Base-by-base conservation (phyloP, 2,329 filamentous ascomycete genomes). In the Penicillium expansum region DNA sequence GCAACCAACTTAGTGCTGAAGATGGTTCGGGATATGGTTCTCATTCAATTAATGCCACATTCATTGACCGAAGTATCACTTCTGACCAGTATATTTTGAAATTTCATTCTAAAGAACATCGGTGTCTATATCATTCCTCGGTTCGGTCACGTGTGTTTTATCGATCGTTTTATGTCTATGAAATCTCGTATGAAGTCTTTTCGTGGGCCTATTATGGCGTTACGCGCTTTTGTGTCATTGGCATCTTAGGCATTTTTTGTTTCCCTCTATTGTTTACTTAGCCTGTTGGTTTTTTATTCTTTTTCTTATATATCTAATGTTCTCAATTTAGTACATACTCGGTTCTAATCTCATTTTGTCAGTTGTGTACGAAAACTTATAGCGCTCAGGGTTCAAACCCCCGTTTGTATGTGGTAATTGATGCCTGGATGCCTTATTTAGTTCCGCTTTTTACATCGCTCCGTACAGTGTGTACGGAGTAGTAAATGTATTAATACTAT, bases 1-100 rank as follows among this genome's bases (percentile, higher is more conserved):
- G 5, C 64, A 67, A 33, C 59, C 64, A 18, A 66, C 60, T 37
- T 66, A 56, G 33, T 27, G 39, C 32, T 41, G 16, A 18, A 22
- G 22, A 8, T 32, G 18, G 16, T 27, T 22, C n/a, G 2, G 16
- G 27, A 45, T 30, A 18, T 22, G n/a, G 3, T 6, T 47, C 20
- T 16, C 29, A 32, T 45, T 2, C 29, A 22, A 22, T 47, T 20
- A 33, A n/a, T 43, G 48, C 48, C 42, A 32, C 10, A 32, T 32
- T 10, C 22, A 16, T 48, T 29, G 16, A 13, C 14, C 30, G 27
- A 22, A 33, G 10, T 27, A n/a, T 20, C 16, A 4, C 24, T 32
- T 42, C 35, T 42, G 33, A 29, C 29, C n/a, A 52, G 29, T 52
- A 52, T 45, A 33, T 44, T 20, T 47, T 33, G 35, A 48, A 30